A percentile compares a stretch with the other conserved stretches of the same genome.
Conservation (phyloP, 352 stramenopile species). For the Phytophthora aleatoria region DNA sequence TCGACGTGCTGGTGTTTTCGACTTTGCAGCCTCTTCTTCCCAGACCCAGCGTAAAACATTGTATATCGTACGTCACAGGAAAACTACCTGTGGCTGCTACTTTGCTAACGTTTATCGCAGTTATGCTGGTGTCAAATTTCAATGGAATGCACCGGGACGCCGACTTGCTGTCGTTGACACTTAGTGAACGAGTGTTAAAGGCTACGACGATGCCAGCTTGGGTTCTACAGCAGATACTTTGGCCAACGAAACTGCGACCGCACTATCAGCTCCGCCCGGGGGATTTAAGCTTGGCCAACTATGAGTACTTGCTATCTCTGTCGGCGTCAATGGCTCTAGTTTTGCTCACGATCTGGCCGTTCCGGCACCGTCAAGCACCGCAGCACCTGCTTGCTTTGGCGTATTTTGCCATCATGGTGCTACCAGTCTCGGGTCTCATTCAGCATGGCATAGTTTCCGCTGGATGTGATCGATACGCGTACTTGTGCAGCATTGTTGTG, state of each 20-base stretch:
- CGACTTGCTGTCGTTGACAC: conserved; percentile 47
- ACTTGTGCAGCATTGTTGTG: conserved; percentile 52
- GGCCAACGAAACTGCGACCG: conserved; percentile 49
- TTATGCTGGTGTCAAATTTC: conserved; percentile 56
- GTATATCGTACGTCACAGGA: conserved; percentile 22
- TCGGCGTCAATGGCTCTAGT: conserved; percentile 13
- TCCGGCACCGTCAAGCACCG: conserved; percentile 20
- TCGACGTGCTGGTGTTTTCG: conserved; percentile 39
- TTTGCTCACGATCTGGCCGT: conserved; percentile 22
- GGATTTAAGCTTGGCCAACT: conserved; percentile 37
- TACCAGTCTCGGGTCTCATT: conserved; percentile 67
- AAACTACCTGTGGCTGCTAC: conserved; percentile 35
- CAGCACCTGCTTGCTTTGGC: conserved; percentile 39
- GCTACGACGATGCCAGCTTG: conserved; percentile 40
- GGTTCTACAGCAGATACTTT: conserved; percentile 44
- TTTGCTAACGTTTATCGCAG: conserved; percentile 32
- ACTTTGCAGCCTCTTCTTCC: conserved; percentile 16
- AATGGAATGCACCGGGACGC: conserved; percentile 40
- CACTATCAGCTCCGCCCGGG: conserved; percentile 59
- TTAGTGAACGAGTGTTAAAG: conserved; percentile 55
- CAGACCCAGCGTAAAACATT: conserved; percentile 6
- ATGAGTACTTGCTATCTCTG: conserved; percentile 45
- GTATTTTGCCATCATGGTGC: conserved; percentile 52
- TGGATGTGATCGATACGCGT: conserved; percentile 66
- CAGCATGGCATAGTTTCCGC: conserved; percentile 72